Conservation (phyloP, 768 basidiomycete genomes). For the Guyanaporus albipodus region DNA sequence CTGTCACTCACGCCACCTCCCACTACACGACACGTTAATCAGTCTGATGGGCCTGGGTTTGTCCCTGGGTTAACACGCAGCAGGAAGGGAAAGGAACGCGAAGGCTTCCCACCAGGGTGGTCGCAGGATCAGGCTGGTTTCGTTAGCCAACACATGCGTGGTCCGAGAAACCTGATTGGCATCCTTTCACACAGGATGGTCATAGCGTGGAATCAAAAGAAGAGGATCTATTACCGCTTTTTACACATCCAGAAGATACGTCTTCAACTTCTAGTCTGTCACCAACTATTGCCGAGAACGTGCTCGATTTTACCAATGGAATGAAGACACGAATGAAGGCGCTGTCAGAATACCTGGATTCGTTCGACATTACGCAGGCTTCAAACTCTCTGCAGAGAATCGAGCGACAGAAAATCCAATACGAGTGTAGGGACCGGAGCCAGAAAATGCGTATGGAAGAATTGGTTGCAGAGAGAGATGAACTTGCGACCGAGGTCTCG, state of each 20-base stretch:
- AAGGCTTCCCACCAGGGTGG: background rate
- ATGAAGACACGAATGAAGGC: constrained; percentile 21
- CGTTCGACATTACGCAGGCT: constrained; percentile 22
- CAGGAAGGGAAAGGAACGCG: constrained; percentile 29
- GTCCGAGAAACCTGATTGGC: background rate
- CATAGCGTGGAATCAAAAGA: background rate
- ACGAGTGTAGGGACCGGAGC: constrained; percentile 20
- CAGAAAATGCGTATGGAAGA: constrained; percentile 23
- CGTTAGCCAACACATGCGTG: background rate
- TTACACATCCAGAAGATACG: constrained; percentile 11
- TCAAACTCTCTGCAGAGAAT: constrained; percentile 9
- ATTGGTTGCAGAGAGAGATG: constrained; percentile 16
- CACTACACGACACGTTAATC: constrained; percentile 15
- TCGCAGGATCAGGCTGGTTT: constrained; percentile 14
- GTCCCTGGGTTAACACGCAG: constrained; percentile 9
- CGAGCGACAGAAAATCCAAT: constrained; percentile 23
- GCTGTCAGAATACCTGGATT: constrained; percentile 25
- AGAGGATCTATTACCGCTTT: constrained; percentile 21
- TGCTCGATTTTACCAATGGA: constrained; percentile 24
- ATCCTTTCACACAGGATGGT: background rate
- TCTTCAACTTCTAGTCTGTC: constrained; percentile 14
- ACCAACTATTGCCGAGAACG: constrained; percentile 25
- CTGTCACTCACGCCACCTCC: constrained; percentile 26
- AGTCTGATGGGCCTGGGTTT: background rate
- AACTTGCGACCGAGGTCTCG: constrained; percentile 12